These are phyloP conservation scores for Cryphonectria carpinicola DNA, from an alignment of 2,329 filamentous ascomycete genomes.

Conservation along the genomic window DNA sequence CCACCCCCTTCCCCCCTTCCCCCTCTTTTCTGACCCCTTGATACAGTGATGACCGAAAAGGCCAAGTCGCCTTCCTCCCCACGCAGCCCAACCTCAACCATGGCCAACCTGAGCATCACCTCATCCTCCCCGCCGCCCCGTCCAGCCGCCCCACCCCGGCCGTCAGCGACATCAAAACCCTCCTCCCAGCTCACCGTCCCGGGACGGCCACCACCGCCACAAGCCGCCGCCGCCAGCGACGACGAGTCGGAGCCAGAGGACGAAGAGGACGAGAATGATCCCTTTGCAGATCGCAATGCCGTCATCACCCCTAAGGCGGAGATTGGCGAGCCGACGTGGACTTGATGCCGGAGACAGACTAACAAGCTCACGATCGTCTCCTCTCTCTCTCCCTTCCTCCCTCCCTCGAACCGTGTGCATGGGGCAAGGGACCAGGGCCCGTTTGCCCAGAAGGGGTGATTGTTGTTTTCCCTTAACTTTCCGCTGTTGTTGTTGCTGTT, in stretches of 20 bases:
- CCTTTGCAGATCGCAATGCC: conserved; percentile 83
- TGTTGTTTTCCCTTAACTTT: background rate
- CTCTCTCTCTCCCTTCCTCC: background rate
- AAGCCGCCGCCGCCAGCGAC: conserved; percentile 52
- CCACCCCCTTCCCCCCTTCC: background rate
- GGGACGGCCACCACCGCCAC: conserved; percentile 34
- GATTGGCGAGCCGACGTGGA: conserved; percentile 42
- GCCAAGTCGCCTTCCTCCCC: conserved; percentile 53
- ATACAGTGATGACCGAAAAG: conserved; percentile 56
- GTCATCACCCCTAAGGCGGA: conserved; percentile 50
- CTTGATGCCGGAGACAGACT: conserved; percentile 11
- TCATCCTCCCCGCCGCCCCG: conserved; percentile 41
- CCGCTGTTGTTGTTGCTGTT: background rate
- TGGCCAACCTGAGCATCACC: conserved; percentile 50
- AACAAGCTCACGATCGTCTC: background rate
- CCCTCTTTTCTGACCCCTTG: background rate
- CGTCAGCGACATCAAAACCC: conserved; percentile 52
- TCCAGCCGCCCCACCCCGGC: conserved; percentile 52
- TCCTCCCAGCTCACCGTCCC: conserved; percentile 52
- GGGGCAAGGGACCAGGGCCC: background rate
- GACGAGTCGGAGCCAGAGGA: conserved; percentile 51
- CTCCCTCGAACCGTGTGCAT: background rate
- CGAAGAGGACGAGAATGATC: conserved; percentile 82
- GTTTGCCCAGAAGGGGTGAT: too few species aligned
- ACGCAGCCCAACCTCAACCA: conserved; percentile 44